Percentiles rank a stretch among this genome's conserved stretches.
Conservation (phyloP, 352 stramenopile species). For the Achlya hypogyna region DNA sequence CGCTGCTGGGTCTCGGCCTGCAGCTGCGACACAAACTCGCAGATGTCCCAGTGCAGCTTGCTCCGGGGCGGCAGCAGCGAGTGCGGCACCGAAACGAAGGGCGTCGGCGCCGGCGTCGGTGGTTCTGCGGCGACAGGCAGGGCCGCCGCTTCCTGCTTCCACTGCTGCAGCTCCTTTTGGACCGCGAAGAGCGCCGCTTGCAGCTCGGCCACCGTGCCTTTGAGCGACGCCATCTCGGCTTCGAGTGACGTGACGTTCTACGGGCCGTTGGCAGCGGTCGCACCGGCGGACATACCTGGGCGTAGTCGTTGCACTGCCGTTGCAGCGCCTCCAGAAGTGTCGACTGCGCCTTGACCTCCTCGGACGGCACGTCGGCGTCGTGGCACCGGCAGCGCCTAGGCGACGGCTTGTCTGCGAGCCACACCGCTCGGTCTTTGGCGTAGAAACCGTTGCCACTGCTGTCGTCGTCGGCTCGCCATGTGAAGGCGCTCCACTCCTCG, state of each 20-base stretch:
- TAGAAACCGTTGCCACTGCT: too few species aligned
- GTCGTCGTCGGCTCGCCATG: neutral
- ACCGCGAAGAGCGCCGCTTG: neutral
- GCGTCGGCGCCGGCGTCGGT: slow-evolving; percentile 31
- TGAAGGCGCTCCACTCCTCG: neutral
- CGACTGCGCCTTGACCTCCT: neutral
- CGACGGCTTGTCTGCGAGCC: neutral
- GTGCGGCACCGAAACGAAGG: slow-evolving; percentile 76
- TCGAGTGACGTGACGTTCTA: neutral
- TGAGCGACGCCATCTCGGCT: neutral
- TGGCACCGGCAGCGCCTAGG: slow-evolving; percentile 19
- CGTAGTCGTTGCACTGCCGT: neutral
- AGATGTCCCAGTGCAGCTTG: slow-evolving; percentile 84
- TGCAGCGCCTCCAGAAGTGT: neutral
- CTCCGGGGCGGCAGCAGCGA: slow-evolving; percentile 72
- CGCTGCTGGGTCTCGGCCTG: slow-evolving; percentile 62
- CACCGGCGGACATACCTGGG: neutral
- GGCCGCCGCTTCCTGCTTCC: neutral
- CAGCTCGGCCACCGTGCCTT: neutral
- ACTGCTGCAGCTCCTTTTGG: neutral
- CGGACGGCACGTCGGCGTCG: neutral
- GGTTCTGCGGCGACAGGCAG: slow-evolving; percentile 13
- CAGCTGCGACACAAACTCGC: slow-evolving; percentile 71
- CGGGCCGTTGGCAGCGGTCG: neutral
- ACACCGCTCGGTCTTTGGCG: neutral